Evolutionary conservation across 2,329 filamentous ascomycete species (phyloP).

Genomic region (Furcasterigmium sp.): DNA sequence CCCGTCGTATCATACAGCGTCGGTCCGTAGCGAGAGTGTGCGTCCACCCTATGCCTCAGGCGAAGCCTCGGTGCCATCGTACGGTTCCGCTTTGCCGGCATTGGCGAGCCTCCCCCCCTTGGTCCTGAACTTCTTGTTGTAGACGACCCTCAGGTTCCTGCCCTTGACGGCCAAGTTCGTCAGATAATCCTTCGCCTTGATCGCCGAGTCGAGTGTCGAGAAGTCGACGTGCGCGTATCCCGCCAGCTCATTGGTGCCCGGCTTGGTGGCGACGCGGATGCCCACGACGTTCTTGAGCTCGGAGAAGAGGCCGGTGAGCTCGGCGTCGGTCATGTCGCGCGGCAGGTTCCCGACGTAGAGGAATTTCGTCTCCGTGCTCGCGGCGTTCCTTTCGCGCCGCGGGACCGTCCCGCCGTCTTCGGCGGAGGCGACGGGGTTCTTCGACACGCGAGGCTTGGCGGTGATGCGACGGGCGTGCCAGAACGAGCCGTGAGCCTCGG

Average conservation of each 20-base stretch:
- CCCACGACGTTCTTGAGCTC: constrained; percentile 65
- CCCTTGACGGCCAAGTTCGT: no score
- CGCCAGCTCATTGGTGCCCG: constrained; percentile 71
- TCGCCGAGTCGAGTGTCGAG: constrained; percentile 59
- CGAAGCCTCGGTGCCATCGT: no score
- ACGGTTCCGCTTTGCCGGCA: no score
- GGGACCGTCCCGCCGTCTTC: background rate
- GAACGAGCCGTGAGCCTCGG: constrained; percentile 11
- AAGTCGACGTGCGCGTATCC: constrained; percentile 87
- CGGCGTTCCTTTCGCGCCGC: no score
- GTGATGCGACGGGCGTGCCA: constrained; percentile 12
- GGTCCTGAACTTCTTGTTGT: constrained; percentile 56
- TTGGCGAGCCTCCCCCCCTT: no score
- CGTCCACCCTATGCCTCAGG: no score
- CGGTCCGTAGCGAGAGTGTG: no score
- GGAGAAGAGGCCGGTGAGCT: constrained; percentile 73
- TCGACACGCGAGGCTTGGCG: background rate
- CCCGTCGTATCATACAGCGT: no score
- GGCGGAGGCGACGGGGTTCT: no score
- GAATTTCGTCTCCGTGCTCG: constrained; percentile 31
- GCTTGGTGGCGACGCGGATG: constrained; percentile 78
- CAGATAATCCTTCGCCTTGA: constrained; percentile 32
- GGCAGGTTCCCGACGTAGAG: constrained; percentile 83
- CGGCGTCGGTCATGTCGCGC: constrained; percentile 78
- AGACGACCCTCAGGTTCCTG: constrained; percentile 37